Evolutionary conservation across 495 filamentous ascomycete species (phyloP).

Genomic region (Pseudomonodictys pantanalensis): DNA sequence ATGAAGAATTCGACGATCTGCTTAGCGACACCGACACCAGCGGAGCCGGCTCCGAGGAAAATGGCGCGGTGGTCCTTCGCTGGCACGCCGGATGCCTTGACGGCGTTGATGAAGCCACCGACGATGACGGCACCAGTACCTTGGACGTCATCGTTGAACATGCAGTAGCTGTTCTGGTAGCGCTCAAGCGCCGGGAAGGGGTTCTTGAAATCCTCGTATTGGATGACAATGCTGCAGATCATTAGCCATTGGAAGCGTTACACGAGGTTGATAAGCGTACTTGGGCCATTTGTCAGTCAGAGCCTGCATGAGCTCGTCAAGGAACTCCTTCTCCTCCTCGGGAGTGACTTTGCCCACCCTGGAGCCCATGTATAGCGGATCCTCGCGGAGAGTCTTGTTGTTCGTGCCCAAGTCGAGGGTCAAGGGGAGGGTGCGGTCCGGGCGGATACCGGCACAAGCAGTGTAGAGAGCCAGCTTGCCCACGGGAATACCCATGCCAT

Average conservation of each 20-base stretch:
- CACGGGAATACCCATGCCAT: slow-evolving; percentile 97
- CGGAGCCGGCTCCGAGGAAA: slow-evolving; percentile 93
- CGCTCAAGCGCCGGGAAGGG: slow-evolving; percentile 91
- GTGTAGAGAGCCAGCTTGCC: slow-evolving; percentile 91
- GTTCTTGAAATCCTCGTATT: slow-evolving; percentile 99
- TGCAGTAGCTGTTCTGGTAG: slow-evolving; percentile 82
- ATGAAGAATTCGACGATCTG: slow-evolving; percentile 96
- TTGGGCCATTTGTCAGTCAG: slow-evolving; percentile 80
- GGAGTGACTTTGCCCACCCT: slow-evolving; percentile 75
- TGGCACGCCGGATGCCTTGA: slow-evolving; percentile 81
- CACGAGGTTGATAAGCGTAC: slow-evolving; percentile 45
- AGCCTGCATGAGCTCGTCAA: slow-evolving; percentile 97
- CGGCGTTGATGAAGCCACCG: slow-evolving; percentile 89
- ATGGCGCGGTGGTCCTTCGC: slow-evolving; percentile 89
- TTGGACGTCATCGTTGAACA: slow-evolving; percentile 99
- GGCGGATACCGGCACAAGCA: slow-evolving; percentile 93
- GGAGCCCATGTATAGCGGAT: slow-evolving; percentile 92
- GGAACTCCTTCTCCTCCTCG: slow-evolving; percentile 83
- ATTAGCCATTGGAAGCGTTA: slow-evolving; percentile 17
- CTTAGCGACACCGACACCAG: slow-evolving; percentile 94
- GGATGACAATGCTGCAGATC: slow-evolving; percentile 74
- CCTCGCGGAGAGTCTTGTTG: slow-evolving; percentile 82
- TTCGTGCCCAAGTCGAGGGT: slow-evolving; percentile 88
- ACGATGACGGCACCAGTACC: slow-evolving; percentile 95
- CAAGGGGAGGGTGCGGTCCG: slow-evolving; percentile 85